Conservation (phyloP, 495 filamentous ascomycete genomes). For the Jackrogersella multiformis region DNA sequence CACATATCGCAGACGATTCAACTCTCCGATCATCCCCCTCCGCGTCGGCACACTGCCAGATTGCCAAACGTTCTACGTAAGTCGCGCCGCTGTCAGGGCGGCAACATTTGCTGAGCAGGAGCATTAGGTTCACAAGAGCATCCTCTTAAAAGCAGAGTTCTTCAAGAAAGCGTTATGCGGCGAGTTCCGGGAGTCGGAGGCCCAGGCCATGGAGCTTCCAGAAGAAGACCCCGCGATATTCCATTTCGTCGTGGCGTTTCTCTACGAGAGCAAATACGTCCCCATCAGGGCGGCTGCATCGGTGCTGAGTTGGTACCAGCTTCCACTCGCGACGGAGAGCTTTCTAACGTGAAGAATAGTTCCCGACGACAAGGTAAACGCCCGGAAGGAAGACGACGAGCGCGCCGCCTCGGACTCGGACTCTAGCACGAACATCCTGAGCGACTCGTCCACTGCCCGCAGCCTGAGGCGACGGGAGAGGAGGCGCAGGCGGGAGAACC, state of each 20-base stretch:
- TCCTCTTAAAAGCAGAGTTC: constrained; percentile 56
- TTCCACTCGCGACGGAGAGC: neutral
- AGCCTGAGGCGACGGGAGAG: constrained; percentile 49
- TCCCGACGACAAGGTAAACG: constrained; percentile 51
- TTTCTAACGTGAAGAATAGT: constrained; percentile 34
- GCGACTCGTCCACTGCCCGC: constrained; percentile 49
- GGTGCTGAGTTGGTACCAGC: constrained; percentile 45
- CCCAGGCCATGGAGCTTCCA: constrained; percentile 55
- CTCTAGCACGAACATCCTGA: constrained; percentile 42
- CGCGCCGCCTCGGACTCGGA: constrained; percentile 48
- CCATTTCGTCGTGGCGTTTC: constrained; percentile 58
- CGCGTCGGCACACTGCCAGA: constrained; percentile 50
- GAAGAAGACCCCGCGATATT: constrained; percentile 61
- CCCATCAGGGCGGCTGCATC: constrained; percentile 53
- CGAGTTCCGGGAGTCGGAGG: constrained; percentile 51
- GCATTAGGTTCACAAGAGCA: constrained; percentile 52
- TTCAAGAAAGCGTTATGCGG: constrained; percentile 57
- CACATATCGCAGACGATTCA: constrained; percentile 48
- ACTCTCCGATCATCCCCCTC: constrained; percentile 54
- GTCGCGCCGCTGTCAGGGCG: constrained; percentile 3
- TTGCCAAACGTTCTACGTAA: constrained; percentile 53
- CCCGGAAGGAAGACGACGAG: constrained; percentile 38
- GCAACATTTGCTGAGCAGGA: neutral
- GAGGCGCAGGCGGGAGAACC: constrained; percentile 47
- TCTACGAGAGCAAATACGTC: constrained; percentile 59